Evolutionary conservation across 768 basidiomycete species (phyloP), one percentile per base, ranked within the genome.

Genomic region (Amanita molliuscula): DNA sequence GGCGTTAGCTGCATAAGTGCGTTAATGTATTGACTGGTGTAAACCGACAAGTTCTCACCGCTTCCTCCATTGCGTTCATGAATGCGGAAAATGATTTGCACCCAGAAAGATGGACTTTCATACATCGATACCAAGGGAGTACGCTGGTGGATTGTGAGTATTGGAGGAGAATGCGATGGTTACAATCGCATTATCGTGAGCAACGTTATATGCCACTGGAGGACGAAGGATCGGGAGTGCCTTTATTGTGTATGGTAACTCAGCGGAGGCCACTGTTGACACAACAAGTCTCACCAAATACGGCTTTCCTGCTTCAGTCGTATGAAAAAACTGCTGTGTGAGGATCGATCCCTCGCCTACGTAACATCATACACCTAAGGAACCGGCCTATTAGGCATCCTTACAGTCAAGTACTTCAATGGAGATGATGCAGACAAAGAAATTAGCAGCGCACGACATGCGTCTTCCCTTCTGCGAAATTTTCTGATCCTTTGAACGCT

Each of bases 301-400:
- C 13, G 89, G 88, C 63, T 92, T 92, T 29, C 84, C 82, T 23
- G 76, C 64, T 46, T 73, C 63, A 1, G 89, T 89, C 42, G 65
- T 59, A 4, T 66, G 68, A 56, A 91, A n/a, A 79, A 4, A 64
- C 57, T 66, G 85, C 74, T 11, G 66, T 60, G 16, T 66, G 61
- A 36, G 65, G 64, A 13, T 70, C 53, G 4, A 84, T 58, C 16
- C 82, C 85, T 41, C 71, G 76, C 56, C 80, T 73, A 53, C 69
- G 70, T 41, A 88, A 73, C 55, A 86, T 66, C 48, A 74, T 67
- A n/a, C 82, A 74, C 44, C 82, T 76, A 2, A 92, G 74, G 35
- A 91, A 72, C n/a, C 78, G 73, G 16, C 89, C 88, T 53, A 91
- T 76, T 31, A 92, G 68, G 11, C 81, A 82, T 44, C 89, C 89